phyloP scores from a whole-genome alignment of 2,329 filamentous ascomycete species.

The Hansfordia pulvinata region DNA sequence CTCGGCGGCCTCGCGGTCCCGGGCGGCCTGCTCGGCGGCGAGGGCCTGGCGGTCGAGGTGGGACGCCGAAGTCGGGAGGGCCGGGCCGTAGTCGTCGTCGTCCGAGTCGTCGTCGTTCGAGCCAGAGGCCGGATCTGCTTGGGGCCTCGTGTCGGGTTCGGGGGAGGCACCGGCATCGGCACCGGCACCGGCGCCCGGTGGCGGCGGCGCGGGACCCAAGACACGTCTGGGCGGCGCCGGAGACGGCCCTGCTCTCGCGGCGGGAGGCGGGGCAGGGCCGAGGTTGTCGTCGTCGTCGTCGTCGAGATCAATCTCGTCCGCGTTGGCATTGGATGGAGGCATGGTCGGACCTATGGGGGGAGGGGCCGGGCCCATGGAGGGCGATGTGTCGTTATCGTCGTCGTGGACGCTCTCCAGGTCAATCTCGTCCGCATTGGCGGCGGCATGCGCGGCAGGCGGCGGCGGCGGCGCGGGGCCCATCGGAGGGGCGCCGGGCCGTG shows the following conservation, averaged over 20 bases:
- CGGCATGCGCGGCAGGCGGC: constrained; percentile 6
- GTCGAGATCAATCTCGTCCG: constrained; percentile 10
- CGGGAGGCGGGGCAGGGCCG: constrained; percentile 5
- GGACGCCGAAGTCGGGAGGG: constrained; percentile 32
- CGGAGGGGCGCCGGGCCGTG: no score
- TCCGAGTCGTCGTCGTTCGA: constrained; percentile 24
- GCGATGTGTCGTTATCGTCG: constrained; percentile 20
- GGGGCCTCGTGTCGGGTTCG: constrained; percentile 22
- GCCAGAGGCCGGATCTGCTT: constrained; percentile 10
- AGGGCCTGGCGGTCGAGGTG: constrained; percentile 12
- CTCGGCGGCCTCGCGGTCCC: constrained; percentile 13
- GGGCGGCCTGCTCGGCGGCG: constrained; percentile 16
- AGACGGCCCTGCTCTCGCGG: constrained; percentile 4
- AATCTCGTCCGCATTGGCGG: constrained; percentile 26
- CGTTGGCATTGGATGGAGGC: constrained; percentile 7
- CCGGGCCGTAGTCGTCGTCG: constrained; percentile 45
- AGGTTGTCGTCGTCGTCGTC: constrained; percentile 7
- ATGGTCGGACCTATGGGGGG: constrained; percentile 7
- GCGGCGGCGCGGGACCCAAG: no score
- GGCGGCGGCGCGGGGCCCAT: background rate
- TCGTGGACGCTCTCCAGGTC: constrained; percentile 20
- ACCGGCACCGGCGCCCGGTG: no score
- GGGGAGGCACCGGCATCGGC: constrained; percentile 26
- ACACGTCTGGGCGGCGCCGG: no score
- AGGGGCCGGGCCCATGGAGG: constrained; percentile 14